Evolutionary conservation across 176 grass and related monocot species (phyloP), one percentile per base, ranked within the genome.

Genomic region (Elymus sibiricus): DNA sequence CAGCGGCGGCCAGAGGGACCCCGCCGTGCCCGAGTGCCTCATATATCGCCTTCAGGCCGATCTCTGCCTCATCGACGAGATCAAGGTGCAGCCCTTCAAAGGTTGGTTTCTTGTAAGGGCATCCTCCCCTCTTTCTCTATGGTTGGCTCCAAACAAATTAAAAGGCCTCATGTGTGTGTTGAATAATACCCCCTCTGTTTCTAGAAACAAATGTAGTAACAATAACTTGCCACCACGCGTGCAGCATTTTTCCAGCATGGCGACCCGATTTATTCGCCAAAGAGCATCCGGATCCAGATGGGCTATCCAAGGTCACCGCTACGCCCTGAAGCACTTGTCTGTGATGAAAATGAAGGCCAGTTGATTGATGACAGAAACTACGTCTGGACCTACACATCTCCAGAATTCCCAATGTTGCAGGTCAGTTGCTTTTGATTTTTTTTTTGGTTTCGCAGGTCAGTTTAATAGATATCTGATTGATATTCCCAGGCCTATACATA

Each of bases 391-490:
- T 95, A 95, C 49, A 83, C 85, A 32, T 95, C 94, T 76, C 94
- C 89, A 25, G 78, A 95, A 70, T 95, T 93, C 60, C 89, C 87
- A 68, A 95, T 95, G 94, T 4, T 67, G 63, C 91, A 95, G 80
- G 94, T 95, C 3, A 66, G 73, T 84, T 75, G 32, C 43, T 44
- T 44, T 13, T 46, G 40, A 11, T n/a, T n/a, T n/a, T n/a, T n/a
- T n/a, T n/a, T n/a, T n/a, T n/a, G 42, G 10, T 43, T 43, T 43
- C 11, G 53, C 91, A 95, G 76, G 91, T 91, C 6, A 76, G 73
- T 78, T 75, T 27, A 10, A 5, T 19, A 22, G 37, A 56, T 7
- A 25, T 31, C 31, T 49, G 11, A 65, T 65, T 49, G 11, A 65
- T 69, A 10, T 82, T 38, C 29, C 19, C 21, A 65, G 3, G 17